Conservation (phyloP, 805 yeast species). For the Schwanniomyces polymorphus region DNA sequence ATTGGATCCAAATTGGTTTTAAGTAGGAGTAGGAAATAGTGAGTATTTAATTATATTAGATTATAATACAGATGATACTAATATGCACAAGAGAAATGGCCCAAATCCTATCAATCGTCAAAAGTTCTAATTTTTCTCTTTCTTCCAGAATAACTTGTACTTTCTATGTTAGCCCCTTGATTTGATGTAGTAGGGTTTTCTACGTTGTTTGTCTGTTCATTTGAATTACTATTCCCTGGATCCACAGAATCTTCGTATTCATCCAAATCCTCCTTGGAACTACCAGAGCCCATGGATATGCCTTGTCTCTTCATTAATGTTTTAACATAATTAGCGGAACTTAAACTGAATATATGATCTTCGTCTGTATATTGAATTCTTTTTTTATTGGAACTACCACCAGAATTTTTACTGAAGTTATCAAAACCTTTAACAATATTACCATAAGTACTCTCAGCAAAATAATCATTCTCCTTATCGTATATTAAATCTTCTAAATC, state of each 20-base stretch:
- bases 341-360: constrained; percentile 78
- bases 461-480: constrained; percentile 74
- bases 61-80: neutral
- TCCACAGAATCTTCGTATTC: constrained; percentile 39
- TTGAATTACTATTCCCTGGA: constrained; percentile 11
- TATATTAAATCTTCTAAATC: constrained; percentile 75
- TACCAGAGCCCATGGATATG: constrained; percentile 22
- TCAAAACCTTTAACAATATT: constrained; percentile 93
- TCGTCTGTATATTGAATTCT: constrained; percentile 62
- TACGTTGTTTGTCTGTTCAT: neutral
- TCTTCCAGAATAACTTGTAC: constrained; percentile 15
- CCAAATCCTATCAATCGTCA: constrained; percentile 18
- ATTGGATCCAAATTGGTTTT: neutral
- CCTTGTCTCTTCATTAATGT: constrained; percentile 51
- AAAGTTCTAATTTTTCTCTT: constrained; percentile 25
- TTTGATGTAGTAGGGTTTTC: constrained; percentile 3
- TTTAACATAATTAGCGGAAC: constrained; percentile 68
- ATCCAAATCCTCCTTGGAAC: constrained; percentile 31
- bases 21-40: neutral
- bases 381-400: constrained; percentile 40
- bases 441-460: constrained; percentile 70
- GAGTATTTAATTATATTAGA: too few species aligned
- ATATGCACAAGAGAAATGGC: neutral
- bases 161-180: constrained; percentile 7
- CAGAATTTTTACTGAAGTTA: constrained; percentile 56